A percentile compares a stretch with the other conserved stretches of the same genome.
These are phyloP conservation scores for Annulohypoxylon maeteangense DNA, from an alignment of 495 filamentous ascomycete species.

Conservation along the genomic window DNA sequence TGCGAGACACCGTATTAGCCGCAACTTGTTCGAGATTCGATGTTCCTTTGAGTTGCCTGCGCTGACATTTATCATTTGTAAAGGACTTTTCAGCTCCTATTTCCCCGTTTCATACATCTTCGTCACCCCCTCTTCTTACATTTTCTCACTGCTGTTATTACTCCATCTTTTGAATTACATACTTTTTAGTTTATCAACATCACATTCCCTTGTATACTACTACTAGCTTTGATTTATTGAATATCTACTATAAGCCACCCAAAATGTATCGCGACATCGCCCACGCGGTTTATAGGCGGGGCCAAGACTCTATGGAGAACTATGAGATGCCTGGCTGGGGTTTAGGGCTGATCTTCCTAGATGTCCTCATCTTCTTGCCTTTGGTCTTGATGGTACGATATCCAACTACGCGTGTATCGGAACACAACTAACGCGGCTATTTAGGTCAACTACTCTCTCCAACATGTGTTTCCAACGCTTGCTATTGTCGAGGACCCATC, in stretches of 20 bases:
- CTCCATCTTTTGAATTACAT: constrained; percentile 21
- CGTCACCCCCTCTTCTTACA: constrained; percentile 19
- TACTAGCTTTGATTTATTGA: neutral
- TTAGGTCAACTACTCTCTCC: constrained; percentile 56
- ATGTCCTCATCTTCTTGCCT: constrained; percentile 55
- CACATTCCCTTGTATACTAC: neutral
- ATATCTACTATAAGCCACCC: neutral
- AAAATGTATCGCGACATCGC: constrained; percentile 51
- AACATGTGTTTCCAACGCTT: constrained; percentile 54
- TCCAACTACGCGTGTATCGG: neutral
- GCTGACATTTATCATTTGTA: constrained; percentile 23
- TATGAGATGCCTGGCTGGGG: constrained; percentile 50
- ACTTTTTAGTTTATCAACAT: constrained; percentile 10
- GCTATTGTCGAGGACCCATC: constrained; percentile 63
- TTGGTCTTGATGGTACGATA: constrained; percentile 48
- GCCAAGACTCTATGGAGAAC: constrained; percentile 36
- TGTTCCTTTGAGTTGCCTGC: neutral
- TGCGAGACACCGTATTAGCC: constrained; percentile 18
- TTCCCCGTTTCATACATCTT: constrained; percentile 22
- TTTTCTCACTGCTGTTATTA: constrained; percentile 28
- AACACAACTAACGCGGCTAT: constrained; percentile 25
- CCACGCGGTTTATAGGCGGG: constrained; percentile 49
- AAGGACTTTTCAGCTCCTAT: constrained; percentile 25
- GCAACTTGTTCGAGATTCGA: constrained; percentile 13
- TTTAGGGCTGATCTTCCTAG: constrained; percentile 41